These are phyloP conservation scores for Aureobasidium sp. DNA, from an alignment of 2,329 filamentous ascomycete genomes.

Conservation along the genomic window DNA sequence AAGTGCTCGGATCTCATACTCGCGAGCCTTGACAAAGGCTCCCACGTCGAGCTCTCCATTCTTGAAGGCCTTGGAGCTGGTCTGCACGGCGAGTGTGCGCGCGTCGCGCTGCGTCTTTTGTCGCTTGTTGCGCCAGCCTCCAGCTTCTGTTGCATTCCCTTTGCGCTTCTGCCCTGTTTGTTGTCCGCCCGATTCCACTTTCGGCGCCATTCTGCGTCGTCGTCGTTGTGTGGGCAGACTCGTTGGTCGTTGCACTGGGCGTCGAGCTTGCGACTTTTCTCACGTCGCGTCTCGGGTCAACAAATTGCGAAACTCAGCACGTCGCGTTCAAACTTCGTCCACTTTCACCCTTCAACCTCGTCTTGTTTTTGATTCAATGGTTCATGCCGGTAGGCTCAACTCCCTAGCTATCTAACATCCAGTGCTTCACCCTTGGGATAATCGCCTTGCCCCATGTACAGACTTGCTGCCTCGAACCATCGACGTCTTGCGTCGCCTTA, in stretches of 20 bases:
- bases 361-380: background rate
- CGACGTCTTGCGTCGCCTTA: slow-evolving; percentile 1
- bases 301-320: background rate
- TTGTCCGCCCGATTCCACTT: background rate
- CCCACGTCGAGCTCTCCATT: slow-evolving; percentile 78
- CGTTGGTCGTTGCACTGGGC: background rate
- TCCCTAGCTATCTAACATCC: slow-evolving; percentile 9
- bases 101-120: slow-evolving; percentile 32
- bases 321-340: background rate
- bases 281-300: slow-evolving; percentile 7
- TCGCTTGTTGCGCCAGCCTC: slow-evolving; percentile 14
- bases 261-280: slow-evolving; percentile 7
- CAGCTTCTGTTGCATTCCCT: background rate
- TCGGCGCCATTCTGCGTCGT: background rate
- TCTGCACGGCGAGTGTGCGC: slow-evolving; percentile 41
- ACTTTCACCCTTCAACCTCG: background rate
- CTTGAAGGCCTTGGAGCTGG: slow-evolving; percentile 48
- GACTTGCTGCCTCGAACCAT: background rate
- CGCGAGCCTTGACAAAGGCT: slow-evolving; percentile 74
- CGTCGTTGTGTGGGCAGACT: background rate
- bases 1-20: slow-evolving; percentile 82
- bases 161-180: slow-evolving; percentile 8
- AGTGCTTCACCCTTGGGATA: background rate
- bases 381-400: background rate
- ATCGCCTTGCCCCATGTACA: background rate